These are phyloP conservation scores for Teratosphaeria zuluensis DNA, from an alignment of 2,329 filamentous ascomycete species.

Conservation along the genomic window DNA sequence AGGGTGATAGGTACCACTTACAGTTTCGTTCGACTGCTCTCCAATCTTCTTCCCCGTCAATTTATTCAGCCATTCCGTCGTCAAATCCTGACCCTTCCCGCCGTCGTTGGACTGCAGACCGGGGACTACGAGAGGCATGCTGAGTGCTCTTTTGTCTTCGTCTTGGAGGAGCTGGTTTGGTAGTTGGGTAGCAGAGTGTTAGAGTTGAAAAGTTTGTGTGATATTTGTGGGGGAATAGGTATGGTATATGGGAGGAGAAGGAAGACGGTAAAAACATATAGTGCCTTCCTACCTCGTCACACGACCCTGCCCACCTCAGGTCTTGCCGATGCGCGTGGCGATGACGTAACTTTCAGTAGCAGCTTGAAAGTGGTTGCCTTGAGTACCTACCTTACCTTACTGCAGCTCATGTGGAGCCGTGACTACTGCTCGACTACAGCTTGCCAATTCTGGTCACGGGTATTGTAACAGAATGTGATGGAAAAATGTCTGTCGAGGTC, in stretches of 20 bases:
- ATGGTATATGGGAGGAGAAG: background rate
- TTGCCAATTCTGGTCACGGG: no score
- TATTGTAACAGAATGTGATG: no score
- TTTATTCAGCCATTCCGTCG: constrained; percentile 37
- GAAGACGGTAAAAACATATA: background rate
- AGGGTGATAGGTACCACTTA: no score
- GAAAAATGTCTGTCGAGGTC: no score
- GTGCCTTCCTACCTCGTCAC: background rate
- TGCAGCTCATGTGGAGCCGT: background rate
- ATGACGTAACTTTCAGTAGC: background rate
- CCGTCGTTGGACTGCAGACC: constrained; percentile 33
- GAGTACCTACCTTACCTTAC: background rate
- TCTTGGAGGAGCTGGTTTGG: no score
- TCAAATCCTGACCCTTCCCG: constrained; percentile 21
- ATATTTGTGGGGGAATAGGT: no score
- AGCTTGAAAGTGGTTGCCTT: background rate
- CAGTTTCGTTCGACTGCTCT: constrained; percentile 35
- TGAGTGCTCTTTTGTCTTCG: no score
- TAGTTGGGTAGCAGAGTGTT: no score
- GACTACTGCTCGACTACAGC: background rate
- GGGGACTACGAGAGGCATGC: constrained; percentile 45
- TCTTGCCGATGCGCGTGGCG: background rate
- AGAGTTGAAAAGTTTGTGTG: no score
- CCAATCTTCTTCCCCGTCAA: constrained; percentile 44
- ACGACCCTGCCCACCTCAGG: background rate